Conservation (phyloP, 2,329 filamentous ascomycete genomes). For the Fonsecaea pugnacius region DNA sequence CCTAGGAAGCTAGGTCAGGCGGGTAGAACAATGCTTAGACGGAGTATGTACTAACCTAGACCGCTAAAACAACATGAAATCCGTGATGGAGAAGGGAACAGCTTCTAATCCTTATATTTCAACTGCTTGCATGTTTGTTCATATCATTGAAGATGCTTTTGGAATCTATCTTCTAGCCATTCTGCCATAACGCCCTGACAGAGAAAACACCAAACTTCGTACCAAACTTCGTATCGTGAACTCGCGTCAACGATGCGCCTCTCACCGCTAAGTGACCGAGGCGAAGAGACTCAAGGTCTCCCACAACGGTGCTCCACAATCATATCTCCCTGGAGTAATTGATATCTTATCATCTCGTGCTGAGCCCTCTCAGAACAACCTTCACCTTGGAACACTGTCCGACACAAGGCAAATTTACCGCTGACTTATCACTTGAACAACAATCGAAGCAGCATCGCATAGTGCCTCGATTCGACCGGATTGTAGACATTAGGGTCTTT, state of each 20-base stretch:
- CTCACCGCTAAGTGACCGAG: background rate
- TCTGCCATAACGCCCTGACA: background rate
- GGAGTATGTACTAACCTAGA: background rate
- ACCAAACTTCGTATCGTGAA: background rate
- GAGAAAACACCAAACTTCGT: background rate
- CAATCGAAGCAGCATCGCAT: background rate
- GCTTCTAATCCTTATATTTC: background rate
- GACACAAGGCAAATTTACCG: background rate
- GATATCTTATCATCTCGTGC: background rate
- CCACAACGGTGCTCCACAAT: background rate
- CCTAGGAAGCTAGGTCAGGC: background rate
- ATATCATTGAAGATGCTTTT: slow-evolving; percentile 11
- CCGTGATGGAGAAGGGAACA: background rate
- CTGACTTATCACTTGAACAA: background rate
- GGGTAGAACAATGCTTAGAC: background rate
- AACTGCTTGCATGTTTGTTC: background rate
- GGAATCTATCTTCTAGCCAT: slow-evolving; percentile 5
- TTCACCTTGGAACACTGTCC: background rate
- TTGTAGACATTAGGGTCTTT: background rate
- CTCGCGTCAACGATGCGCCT: background rate
- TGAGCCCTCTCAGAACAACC: background rate
- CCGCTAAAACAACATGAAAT: background rate
- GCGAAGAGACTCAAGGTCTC: background rate
- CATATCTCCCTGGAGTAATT: background rate
- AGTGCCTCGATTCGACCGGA: background rate